Base-by-base conservation (phyloP, 208 protist species). In the Wallacemonas sp. region DNA sequence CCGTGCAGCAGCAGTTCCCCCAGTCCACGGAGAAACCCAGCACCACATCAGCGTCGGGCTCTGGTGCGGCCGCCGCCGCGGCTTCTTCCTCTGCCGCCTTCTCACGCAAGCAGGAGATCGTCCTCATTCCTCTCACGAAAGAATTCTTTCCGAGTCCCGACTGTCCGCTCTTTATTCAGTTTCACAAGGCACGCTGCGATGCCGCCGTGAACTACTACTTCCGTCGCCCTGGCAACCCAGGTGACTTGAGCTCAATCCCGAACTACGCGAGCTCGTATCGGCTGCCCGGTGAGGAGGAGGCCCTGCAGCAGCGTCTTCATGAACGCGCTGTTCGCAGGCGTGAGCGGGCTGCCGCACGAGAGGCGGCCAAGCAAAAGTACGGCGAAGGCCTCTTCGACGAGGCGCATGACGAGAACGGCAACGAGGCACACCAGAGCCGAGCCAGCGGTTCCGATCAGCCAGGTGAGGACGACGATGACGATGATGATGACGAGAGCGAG, bases 151-250 rank as follows among this genome's bases (percentile, higher is more conserved):
- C 88, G 0, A 77, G 62, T 2, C 78, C 82, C 0, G 84, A 94
- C 65, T 94, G 88, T 36, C 72, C 88, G 0, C 75, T 94, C 8
- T 94, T 94, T 41, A 72, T 87, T 61, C 88, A 92, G 76, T 92
- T 94, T 46, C 81, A 92, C 70, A 72, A 79, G 59, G 81, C 84
- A 1, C 82, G 88, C 38, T 90, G 85, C 72, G 85, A 94, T 67
- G 80, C 83, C 1, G 79, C 80, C 41, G 88, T 92, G 54, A 92
- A 89, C 59, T 94, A 92, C 63, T 94, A 91, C 77, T 90, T 94
- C 54, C 82, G 88, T 11, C 75, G 68, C 1, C 88, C 88, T 2
- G 84, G 88, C 46, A 80, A 86, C 59, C 84, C 88, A 1, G 84
- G 85, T 4, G 79, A 91, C 66, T 75, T 91, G 31, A 86, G 80